Percentiles rank a stretch among this genome's conserved stretches.
phyloP scores from a whole-genome alignment of 78 protist genomes.

The Pelomyxa schiedti region DNA sequence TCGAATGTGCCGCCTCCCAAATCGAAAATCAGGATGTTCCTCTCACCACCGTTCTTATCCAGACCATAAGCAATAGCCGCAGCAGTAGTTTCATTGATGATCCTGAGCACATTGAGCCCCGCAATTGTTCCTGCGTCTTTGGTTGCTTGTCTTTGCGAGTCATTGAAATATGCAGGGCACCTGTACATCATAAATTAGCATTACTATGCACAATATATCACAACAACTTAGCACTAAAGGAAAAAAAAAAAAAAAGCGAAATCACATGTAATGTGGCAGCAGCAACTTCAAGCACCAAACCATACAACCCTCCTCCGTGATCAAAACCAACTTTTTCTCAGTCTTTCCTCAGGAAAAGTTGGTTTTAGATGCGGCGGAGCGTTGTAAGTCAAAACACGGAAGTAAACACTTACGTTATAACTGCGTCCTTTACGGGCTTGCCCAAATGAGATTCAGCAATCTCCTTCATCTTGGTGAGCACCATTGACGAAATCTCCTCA shows the following conservation, averaged over 20 bases:
- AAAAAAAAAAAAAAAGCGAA: too few species aligned
- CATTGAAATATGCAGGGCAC: slow-evolving; percentile 94
- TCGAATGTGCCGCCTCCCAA: slow-evolving; percentile 98
- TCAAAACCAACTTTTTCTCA: too few species aligned
- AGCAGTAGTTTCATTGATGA: slow-evolving; percentile 97
- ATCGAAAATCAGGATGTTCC: slow-evolving; percentile 89
- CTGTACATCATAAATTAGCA: too few species aligned
- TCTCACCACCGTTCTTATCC: slow-evolving; percentile 72
- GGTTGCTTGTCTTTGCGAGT: slow-evolving; percentile 93
- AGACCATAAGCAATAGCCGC: slow-evolving; percentile 97
- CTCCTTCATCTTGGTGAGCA: slow-evolving; percentile 80
- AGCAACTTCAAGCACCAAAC: too few species aligned
- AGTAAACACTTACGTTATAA: too few species aligned
- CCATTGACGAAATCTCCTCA: slow-evolving; percentile 96
- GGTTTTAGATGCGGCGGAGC: too few species aligned
- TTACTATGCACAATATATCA: too few species aligned
- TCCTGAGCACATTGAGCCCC: slow-evolving; percentile 76
- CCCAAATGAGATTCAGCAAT: slow-evolving; percentile 76
- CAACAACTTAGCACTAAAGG: too few species aligned
- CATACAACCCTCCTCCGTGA: too few species aligned
- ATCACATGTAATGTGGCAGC: too few species aligned
- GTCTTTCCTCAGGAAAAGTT: too few species aligned
- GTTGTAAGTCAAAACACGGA: too few species aligned
- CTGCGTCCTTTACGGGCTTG: slow-evolving; percentile 46
- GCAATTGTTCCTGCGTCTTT: slow-evolving; percentile 91